phyloP scores from a whole-genome alignment of 768 basidiomycete species.

The Cantharellus anzutake region DNA sequence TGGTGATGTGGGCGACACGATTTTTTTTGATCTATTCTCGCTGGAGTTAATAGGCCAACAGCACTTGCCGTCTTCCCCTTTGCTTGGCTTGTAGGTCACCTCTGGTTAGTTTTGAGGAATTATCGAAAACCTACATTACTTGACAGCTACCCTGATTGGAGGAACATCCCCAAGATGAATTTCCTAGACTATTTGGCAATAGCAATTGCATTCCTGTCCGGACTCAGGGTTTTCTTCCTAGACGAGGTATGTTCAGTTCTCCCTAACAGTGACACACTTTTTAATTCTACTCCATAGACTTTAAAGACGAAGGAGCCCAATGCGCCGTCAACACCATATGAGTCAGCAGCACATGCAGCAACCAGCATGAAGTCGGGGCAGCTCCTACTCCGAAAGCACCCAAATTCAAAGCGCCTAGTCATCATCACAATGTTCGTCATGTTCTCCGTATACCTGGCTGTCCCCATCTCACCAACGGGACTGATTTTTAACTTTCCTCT shows the following conservation, averaged over 20 bases:
- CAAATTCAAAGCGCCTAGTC: slow-evolving; percentile 17
- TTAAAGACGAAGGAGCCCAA: neutral
- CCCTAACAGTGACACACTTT: neutral
- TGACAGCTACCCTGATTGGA: slow-evolving; percentile 5
- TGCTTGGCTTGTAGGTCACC: slow-evolving; percentile 4
- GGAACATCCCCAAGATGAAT: slow-evolving; percentile 7
- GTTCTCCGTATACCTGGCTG: slow-evolving; percentile 25
- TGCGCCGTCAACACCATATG: neutral
- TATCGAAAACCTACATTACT: neutral
- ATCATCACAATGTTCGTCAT: slow-evolving; percentile 42
- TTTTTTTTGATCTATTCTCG: too few relatives aligned
- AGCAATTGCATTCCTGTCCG: neutral
- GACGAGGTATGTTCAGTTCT: neutral
- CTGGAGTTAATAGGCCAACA: slow-evolving; percentile 8
- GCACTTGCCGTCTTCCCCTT: slow-evolving; percentile 7
- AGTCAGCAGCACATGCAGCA: neutral
- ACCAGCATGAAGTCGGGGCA: neutral
- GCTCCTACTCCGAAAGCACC: neutral
- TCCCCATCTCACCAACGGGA: neutral
- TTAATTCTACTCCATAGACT: neutral
- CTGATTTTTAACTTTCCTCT: slow-evolving; percentile 42
- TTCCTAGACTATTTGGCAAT: neutral
- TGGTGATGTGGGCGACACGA: too few relatives aligned
- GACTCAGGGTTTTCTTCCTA: neutral
- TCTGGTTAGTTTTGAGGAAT: neutral